Base-by-base conservation (phyloP, 257 asterid genomes). In the Leonotis leonurus region DNA sequence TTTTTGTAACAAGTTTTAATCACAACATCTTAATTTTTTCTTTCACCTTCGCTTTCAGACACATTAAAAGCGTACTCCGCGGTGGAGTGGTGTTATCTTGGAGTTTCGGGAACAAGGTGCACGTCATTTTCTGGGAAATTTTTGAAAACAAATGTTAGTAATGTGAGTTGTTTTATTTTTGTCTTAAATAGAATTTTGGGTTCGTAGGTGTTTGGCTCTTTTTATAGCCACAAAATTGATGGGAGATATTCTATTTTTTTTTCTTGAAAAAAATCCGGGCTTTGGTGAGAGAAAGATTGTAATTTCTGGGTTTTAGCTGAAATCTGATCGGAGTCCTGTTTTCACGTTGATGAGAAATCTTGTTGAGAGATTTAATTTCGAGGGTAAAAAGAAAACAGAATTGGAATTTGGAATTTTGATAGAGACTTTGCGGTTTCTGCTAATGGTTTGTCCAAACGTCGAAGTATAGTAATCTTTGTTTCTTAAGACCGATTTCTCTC, bases 391-490 rank as follows among this genome's bases (percentile, higher is more conserved):
- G 6, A 29, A 54, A 50, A 25, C 14, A 14, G 48, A 36, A 26
- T 26, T 21, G 33, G 32, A 65, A 56, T 58, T n/a, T 62, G 74
- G 73, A 2, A 39, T n/a, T n/a, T 37, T 40, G 29, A 46, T 46
- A 2, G 44, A 74, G 70, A 76, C 75, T 72, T n/a, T 24, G 80
- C 74, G 63, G 62, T 49, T 75, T 77, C 68, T 60, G 78, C 56
- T 48, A 62, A 52, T 74, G 77, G 82, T 77, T 79, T 79, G 88
- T 80, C 87, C 71, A 75, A 79, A 84, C 86, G 94, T 83, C 89
- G 67, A 87, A 77, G 70, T 62, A 17, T 78, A 75, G 78, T 62
- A 69, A 73, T 70, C 70, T 73, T 60, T 62, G 59, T 65, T 67
- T 27, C 30, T 5, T 30, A 69, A 36, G 29, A 52, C 74, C 70